Evolutionary conservation across 2,329 filamentous ascomycete genomes (phyloP).

Genomic region (Fusarium falciforme): DNA sequence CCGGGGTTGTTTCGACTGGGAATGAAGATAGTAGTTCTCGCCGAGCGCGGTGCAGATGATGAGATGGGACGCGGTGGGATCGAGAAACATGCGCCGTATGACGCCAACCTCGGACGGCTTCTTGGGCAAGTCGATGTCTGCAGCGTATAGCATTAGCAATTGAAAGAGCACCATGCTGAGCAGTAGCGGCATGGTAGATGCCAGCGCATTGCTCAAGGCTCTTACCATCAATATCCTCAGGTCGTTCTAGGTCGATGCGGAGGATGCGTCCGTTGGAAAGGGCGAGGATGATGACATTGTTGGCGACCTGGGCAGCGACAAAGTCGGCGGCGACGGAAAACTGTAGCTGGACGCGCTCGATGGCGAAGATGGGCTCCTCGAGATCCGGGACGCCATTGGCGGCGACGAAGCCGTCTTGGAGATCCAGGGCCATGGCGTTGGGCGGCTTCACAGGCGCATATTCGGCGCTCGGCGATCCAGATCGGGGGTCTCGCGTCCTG

Average conservation of each 20-base stretch:
- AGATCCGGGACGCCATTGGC: conserved; percentile 66
- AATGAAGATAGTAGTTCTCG: conserved; percentile 98
- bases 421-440: conserved; percentile 52
- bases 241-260: conserved; percentile 91
- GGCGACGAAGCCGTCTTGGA: conserved; percentile 75
- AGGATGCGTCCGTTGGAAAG: conserved; percentile 92
- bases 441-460: conserved; percentile 36
- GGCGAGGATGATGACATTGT: conserved; percentile 94
- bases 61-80: conserved; percentile 94
- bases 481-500: conserved; percentile 5
- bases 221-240: conserved; percentile 92
- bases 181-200: neutral
- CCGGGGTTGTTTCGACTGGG: conserved; percentile 89
- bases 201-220: neutral
- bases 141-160: conserved; percentile 16
- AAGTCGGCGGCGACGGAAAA: conserved; percentile 97
- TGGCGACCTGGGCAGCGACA: conserved; percentile 94
- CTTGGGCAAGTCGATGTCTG: conserved; percentile 97
- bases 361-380: conserved; percentile 89
- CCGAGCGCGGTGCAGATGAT: conserved; percentile 90
- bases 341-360: conserved; percentile 91
- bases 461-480: conserved; percentile 22
- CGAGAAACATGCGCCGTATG: conserved; percentile 96
- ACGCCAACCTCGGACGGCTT: conserved; percentile 90
- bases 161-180: neutral